Base-by-base conservation (phyloP, 1,284 basidiomycete species). In the Schizophyllum commune region DNA sequence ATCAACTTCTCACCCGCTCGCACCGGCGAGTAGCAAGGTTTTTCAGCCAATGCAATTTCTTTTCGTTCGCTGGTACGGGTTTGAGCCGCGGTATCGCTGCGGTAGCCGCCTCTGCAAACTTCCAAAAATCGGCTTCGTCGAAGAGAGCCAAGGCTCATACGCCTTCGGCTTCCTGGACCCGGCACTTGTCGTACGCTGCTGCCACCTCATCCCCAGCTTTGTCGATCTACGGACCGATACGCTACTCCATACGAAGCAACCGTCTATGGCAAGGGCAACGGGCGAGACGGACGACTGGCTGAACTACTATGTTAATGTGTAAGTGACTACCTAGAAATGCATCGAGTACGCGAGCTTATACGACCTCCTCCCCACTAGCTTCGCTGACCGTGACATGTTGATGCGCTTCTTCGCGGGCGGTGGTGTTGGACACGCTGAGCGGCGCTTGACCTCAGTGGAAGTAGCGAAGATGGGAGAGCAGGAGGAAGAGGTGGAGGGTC, bases 61-160 rank as follows among this genome's bases (percentile, higher is more conserved):
- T 3, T 70, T 68, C 66, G 70, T 74, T 4, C 64, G 67, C 0
- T 73, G 73, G 72, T 73, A 68, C 59, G 65, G 67, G 1, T 34
- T 52, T 9, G 68, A 71, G 19, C 53, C 53, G 27, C 20, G 27
- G 27, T 27, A 27, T 27, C 27, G 27, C 27, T 27, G 27, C 27
- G 27, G 27, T 5, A 27, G 27, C 27, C 27, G 5, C 27, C 27
- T 27, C 27, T 27, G 27, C 27, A 27, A 21, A 17, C 52, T 56
- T 5, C 58, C 34, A 9, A 47, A 52, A 8, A 39, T 62, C 17
- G 21, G 59, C 11, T 60, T 55, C 22, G 47, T 60, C 21, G 55
- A n/a, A 57, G 55, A 55, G 9, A 7, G 17, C 21, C 9, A 55
- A 6, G 47, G 32, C 53, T 11, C 11, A 21, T 15, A 55, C 39